A percentile compares a stretch with the other conserved stretches of the same genome.
Conservation (phyloP, 2,329 filamentous ascomycete genomes). For the Knufia petricola region DNA sequence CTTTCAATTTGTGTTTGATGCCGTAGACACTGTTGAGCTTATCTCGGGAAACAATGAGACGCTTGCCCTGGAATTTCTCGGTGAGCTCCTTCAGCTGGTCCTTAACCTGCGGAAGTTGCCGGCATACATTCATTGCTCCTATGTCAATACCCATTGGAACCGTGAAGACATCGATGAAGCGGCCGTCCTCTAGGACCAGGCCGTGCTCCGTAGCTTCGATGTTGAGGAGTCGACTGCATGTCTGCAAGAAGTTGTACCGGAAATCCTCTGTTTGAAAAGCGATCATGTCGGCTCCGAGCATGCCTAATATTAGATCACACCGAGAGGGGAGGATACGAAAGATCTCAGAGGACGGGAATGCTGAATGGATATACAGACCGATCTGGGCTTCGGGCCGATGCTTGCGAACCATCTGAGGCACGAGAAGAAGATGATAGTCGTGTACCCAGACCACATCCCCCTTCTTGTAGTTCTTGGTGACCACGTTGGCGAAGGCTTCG, state of each 20-base stretch:
- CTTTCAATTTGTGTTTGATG: slow-evolving; percentile 83
- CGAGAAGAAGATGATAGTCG: slow-evolving; percentile 85
- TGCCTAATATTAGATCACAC: slow-evolving; percentile 78
- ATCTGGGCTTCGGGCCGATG: slow-evolving; percentile 83
- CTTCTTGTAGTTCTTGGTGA: slow-evolving; percentile 84
- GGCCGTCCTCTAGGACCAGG: slow-evolving; percentile 71
- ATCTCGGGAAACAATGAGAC: slow-evolving; percentile 82
- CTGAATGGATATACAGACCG: slow-evolving; percentile 89
- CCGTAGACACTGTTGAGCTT: slow-evolving; percentile 90
- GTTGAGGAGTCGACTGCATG: slow-evolving; percentile 81
- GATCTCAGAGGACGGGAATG: slow-evolving; percentile 91
- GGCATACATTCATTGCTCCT: slow-evolving; percentile 59
- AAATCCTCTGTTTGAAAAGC: slow-evolving; percentile 94
- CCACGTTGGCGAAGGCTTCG: slow-evolving; percentile 82
- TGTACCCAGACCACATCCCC: slow-evolving; percentile 92
- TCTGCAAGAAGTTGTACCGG: slow-evolving; percentile 86
- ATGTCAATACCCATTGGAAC: slow-evolving; percentile 89
- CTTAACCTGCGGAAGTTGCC: slow-evolving; percentile 61
- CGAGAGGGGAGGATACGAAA: slow-evolving; percentile 85
- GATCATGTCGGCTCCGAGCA: slow-evolving; percentile 84
- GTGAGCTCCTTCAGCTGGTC: slow-evolving; percentile 72
- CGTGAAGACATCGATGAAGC: slow-evolving; percentile 80
- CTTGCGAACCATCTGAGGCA: slow-evolving; percentile 81
- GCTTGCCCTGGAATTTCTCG: slow-evolving; percentile 78
- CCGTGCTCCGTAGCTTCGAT: slow-evolving; percentile 84